A percentile compares a stretch with the other conserved stretches of the same genome.
phyloP scores from a whole-genome alignment of 495 filamentous ascomycete genomes.

The Chlorociboria aeruginascens region DNA sequence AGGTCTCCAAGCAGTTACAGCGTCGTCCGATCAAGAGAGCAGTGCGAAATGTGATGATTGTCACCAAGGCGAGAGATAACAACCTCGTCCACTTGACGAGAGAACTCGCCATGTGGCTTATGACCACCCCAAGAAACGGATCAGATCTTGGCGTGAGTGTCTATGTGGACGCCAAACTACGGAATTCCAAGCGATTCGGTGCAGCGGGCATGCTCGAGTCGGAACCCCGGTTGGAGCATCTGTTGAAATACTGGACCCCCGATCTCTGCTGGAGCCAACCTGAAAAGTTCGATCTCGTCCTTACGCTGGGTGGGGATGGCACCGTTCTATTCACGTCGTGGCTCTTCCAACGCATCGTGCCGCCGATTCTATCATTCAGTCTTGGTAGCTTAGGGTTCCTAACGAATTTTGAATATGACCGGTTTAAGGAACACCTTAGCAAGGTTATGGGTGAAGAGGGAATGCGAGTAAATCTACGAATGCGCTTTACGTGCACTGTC shows the following conservation, averaged over 20 bases:
- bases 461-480: conserved; percentile 89
- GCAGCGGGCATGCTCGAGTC: conserved; percentile 57
- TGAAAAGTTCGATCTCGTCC: conserved; percentile 83
- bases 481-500: conserved; percentile 95
- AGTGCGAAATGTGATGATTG: conserved; percentile 85
- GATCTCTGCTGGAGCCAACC: conserved; percentile 85
- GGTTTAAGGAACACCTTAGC: conserved; percentile 71
- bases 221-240: conserved; percentile 57
- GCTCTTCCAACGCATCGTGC: conserved; percentile 93
- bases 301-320: conserved; percentile 90
- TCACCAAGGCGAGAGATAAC: conserved; percentile 93
- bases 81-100: conserved; percentile 74
- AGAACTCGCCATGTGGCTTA: conserved; percentile 74
- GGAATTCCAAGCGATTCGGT: conserved; percentile 77
- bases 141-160: conserved; percentile 75
- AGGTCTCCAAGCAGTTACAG: conserved; percentile 89
- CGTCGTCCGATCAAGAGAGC: conserved; percentile 77
- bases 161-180: conserved; percentile 87
- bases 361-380: conserved; percentile 83
- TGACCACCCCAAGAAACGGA: conserved; percentile 73
- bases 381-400: conserved; percentile 88
- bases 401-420: conserved; percentile 82
- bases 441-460: conserved; percentile 81
- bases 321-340: conserved; percentile 93
- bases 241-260: conserved; percentile 88